Base-by-base conservation (phyloP, 2,329 filamentous ascomycete species). In the Corniculantispora saksenae region DNA sequence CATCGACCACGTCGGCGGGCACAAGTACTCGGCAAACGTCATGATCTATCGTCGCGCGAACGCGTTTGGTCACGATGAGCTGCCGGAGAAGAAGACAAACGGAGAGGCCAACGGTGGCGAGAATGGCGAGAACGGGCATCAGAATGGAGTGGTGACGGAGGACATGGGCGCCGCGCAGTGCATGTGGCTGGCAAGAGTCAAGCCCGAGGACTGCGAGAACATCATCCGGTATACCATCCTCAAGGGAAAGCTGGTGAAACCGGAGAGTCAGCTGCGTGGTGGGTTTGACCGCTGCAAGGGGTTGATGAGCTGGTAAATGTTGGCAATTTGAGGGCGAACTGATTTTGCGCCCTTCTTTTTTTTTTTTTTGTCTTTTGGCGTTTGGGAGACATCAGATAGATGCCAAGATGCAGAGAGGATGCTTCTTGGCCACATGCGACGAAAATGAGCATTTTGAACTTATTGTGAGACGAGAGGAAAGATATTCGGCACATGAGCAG, bases 1-100 rank as follows among this genome's bases (percentile, higher is more conserved):
- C 75, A 96, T 98, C 74, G 94, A 89, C 70, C 95, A 99, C 74
- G 93, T 97, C 3, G 95, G 95, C 32, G 95, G 95, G 0, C 95
- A 99, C 82, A 97, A 97, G 81, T 98, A 97, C 79, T 89, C 90
- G 55, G 95, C 95, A 32, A 99, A 99, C 72, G 88, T 98, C 71
- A 91, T 99, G 82, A 83, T 99, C 1, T 98, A 99, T 77, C 86
- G 95, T 12, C 84, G 85, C 62, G 82, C 81, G 8, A 81, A 87
- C 70, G 82, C 85, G 1, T 88, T 86, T 72, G 85, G 84, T 0
- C 70, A 85, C 50, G 85, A 87, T 64, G 79, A 79, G 2, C 70
- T 75, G 45, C 70, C 76, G 70, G 35, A 19, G 29, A 17, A 48
- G 25, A 15, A 19, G 21, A 56, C n/a, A 21, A 47, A 32, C n/a